A percentile compares a stretch with the other conserved stretches of the same genome.
phyloP scores from a whole-genome alignment of 108 stramenopile genomes.

The Skeletonema tropicum region DNA sequence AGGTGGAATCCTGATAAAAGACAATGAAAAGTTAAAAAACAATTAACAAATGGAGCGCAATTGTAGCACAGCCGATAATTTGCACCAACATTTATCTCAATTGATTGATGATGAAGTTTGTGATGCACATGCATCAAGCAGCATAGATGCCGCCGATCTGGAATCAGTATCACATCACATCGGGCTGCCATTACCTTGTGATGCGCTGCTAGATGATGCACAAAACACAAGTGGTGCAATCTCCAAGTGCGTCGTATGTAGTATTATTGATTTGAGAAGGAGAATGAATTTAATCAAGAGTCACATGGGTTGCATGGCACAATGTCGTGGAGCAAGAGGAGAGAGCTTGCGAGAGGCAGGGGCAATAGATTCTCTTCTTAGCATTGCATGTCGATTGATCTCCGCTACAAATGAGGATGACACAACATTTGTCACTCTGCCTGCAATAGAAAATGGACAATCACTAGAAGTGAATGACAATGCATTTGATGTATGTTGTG shows the following conservation, averaged over 20 bases:
- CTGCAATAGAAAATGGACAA: background rate
- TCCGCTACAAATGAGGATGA: conserved; percentile 6
- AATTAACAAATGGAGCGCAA: too few relatives aligned
- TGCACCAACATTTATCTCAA: background rate
- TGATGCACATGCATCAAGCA: background rate
- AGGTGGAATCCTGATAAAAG: background rate
- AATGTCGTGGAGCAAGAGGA: conserved; percentile 46
- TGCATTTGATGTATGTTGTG: conserved; percentile 7
- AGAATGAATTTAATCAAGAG: conserved; percentile 26
- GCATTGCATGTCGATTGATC: conserved; percentile 28
- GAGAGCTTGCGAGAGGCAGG: conserved; percentile 47
- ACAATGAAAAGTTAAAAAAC: background rate
- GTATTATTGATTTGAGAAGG: conserved; percentile 23
- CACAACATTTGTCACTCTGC: conserved; percentile 5
- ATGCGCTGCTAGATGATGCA: background rate
- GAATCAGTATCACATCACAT: background rate
- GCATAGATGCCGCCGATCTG: background rate
- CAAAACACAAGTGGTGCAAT: background rate
- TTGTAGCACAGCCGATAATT: background rate
- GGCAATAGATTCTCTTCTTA: conserved; percentile 38
- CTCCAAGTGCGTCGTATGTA: conserved; percentile 25
- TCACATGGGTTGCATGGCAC: conserved; percentile 55
- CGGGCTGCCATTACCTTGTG: background rate
- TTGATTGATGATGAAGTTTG: background rate
- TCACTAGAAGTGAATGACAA: background rate